phyloP scores from a whole-genome alignment of 768 basidiomycete species.

The Lactarius deliciosus region DNA sequence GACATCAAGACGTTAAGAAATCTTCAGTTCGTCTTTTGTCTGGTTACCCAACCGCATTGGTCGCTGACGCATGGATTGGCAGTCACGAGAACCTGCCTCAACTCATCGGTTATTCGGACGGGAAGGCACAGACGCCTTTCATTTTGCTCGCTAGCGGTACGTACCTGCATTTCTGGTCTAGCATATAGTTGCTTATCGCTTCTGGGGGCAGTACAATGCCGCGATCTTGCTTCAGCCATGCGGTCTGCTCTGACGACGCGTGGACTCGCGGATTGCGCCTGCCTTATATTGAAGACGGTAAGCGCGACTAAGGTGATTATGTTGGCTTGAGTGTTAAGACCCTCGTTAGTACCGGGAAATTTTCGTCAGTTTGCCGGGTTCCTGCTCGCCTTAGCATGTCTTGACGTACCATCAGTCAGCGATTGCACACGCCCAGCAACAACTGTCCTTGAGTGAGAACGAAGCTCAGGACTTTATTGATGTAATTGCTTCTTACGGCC shows the following conservation, averaged over 20 bases:
- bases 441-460: constrained; percentile 24
- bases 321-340: background rate
- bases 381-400: background rate
- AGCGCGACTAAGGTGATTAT: background rate
- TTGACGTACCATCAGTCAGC: constrained; percentile 23
- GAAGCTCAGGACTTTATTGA: constrained; percentile 30
- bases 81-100: constrained; percentile 56
- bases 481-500: background rate
- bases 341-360: constrained; percentile 25
- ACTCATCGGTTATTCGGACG: constrained; percentile 50
- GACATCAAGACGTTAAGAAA: constrained; percentile 53
- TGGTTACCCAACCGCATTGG: background rate
- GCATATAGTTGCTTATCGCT: background rate
- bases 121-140: constrained; percentile 47
- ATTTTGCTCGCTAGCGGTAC: constrained; percentile 52
- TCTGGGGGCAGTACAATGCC: constrained; percentile 19
- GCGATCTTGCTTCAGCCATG: constrained; percentile 25
- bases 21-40: constrained; percentile 42
- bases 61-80: background rate
- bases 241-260: constrained; percentile 21
- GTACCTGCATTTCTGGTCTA: background rate
- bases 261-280: constrained; percentile 21
- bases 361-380: constrained; percentile 14
- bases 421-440: constrained; percentile 24
- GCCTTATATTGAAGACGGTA: constrained; percentile 27